Percentiles rank a stretch among this genome's conserved stretches.
Conservation (phyloP, 2,329 filamentous ascomycete genomes). For the Colletotrichum aenigma region DNA sequence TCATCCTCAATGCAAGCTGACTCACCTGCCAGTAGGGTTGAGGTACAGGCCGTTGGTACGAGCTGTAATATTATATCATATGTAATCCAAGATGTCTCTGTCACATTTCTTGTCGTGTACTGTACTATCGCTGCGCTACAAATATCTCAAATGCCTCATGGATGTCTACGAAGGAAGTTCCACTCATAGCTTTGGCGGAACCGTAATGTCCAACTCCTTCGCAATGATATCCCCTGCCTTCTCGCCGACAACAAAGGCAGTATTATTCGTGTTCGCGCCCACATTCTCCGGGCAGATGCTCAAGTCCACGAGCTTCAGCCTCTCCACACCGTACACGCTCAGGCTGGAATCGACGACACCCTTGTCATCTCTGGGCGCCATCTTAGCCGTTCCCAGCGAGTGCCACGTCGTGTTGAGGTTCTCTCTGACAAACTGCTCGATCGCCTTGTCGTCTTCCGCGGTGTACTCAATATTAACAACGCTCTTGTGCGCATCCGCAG, state of each 20-base stretch:
- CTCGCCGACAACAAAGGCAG: constrained; percentile 53
- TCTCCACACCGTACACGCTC: constrained; percentile 45
- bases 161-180: not conserved
- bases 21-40: not conserved
- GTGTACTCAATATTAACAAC: constrained; percentile 50
- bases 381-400: constrained; percentile 49
- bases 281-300: constrained; percentile 43
- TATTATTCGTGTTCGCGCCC: constrained; percentile 52
- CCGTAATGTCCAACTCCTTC: constrained; percentile 32
- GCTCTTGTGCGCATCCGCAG: constrained; percentile 42
- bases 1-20: not conserved
- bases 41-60: rapidly evolving
- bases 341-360: constrained; percentile 47
- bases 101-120: not conserved
- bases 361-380: constrained; percentile 42
- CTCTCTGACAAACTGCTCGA: constrained; percentile 48
- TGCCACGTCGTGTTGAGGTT: constrained; percentile 50
- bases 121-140: not conserved
- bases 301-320: constrained; percentile 45
- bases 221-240: constrained; percentile 47
- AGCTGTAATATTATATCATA: not conserved
- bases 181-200: not conserved
- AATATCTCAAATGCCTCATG: not conserved
- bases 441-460: constrained; percentile 51
- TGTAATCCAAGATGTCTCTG: not conserved